phyloP scores from a whole-genome alignment of 2,329 filamentous ascomycete genomes.

The Byssoonygena ceratinophila region DNA sequence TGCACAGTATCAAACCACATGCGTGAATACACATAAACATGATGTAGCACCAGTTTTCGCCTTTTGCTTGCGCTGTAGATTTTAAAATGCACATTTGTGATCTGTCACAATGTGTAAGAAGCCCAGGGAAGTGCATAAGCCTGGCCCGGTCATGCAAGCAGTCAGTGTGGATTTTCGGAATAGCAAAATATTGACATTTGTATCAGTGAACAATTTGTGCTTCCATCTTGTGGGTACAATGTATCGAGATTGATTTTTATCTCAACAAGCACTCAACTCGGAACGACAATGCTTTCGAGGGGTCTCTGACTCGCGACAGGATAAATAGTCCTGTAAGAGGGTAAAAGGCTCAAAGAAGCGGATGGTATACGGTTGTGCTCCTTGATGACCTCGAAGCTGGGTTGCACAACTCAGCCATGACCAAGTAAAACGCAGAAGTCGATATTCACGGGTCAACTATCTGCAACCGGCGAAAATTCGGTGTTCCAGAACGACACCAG shows the following conservation, averaged over 20 bases:
- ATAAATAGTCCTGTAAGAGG: background rate
- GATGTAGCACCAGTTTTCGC: too few relatives aligned
- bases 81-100: background rate
- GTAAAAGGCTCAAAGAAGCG: background rate
- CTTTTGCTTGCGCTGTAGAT: background rate
- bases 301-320: background rate
- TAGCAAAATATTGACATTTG: too few relatives aligned
- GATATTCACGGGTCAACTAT: background rate
- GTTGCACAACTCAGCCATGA: background rate
- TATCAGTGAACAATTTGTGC: too few relatives aligned
- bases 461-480: slow-evolving; percentile 11
- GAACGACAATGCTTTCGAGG: background rate
- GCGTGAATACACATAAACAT: too few relatives aligned
- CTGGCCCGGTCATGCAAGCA: too few relatives aligned
- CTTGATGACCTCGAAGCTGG: background rate
- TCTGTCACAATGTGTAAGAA: background rate
- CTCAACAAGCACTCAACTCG: too few relatives aligned
- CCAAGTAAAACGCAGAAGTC: background rate
- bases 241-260: too few relatives aligned
- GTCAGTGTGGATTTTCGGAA: too few relatives aligned
- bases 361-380: background rate
- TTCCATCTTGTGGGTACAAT: too few relatives aligned
- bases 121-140: background rate
- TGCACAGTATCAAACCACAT: too few relatives aligned
- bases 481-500: slow-evolving; percentile 5